Evolutionary conservation across 495 filamentous ascomycete species (phyloP), one percentile per base, ranked within the genome.

Genomic region (Tuber brumale): DNA sequence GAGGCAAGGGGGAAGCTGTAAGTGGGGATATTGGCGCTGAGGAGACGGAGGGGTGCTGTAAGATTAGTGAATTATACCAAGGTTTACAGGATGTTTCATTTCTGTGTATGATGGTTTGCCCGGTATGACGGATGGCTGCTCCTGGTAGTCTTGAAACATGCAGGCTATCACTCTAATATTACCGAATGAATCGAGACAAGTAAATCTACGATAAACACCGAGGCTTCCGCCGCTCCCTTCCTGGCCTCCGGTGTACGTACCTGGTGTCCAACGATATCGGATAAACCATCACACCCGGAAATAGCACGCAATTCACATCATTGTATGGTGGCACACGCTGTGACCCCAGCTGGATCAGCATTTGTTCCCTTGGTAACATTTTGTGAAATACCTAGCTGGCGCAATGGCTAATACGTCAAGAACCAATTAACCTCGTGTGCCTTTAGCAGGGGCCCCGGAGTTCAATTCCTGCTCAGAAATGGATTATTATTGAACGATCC

Each of bases 1-100:
- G 86, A 87, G 76, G 85, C 84, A 46, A 92, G 90, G 46, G 91
- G 89, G 73, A 85, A 85, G 83, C 74, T 85, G 74, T 83, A n/a
- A 71, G 39, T 18, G 4, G 61, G 23, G n/a, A 66, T 70, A 12
- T 23, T 76, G 72, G 48, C 4, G 72, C 3, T 16, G 12, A 23
- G 76, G 73, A 45, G 19, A 39, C 5, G 37, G n/a, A 39, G 70
- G 9, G 42, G 42, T 31, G 45, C 4, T 72, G 4, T 9, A 61
- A n/a, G 51, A 27, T 61, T 27, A 61, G 4, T 61, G 57, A 61
- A 61, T 31, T 16, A 31, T 6, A 31, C 57, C 51, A 57, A 57
- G 23, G 51, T 27, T 57, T 57, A 14, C 23, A 57, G 21, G 12
- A 7, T 57, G 18, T 27, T 57, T 0, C 51, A 14, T 27, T 12